Conservation (phyloP, 768 basidiomycete species). For the Pilatotrama ljubarskyi region DNA sequence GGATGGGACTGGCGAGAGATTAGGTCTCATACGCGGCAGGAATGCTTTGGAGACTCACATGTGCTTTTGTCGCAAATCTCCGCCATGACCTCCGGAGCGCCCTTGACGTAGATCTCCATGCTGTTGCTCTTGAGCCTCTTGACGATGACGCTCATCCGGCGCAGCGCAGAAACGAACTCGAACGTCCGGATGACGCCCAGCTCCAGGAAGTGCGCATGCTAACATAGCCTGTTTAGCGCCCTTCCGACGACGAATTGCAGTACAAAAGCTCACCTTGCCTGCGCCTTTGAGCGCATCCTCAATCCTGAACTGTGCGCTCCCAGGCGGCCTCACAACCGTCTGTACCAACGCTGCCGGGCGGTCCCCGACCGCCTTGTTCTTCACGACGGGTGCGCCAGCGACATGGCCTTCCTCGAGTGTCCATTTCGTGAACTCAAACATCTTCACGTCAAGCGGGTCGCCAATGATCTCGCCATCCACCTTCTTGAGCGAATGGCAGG, state of each 20-base stretch:
- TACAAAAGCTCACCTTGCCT: conserved; percentile 55
- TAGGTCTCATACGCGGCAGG: conserved; percentile 5
- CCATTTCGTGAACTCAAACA: conserved; percentile 98
- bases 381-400: conserved; percentile 70
- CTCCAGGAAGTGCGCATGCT: conserved; percentile 98
- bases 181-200: conserved; percentile 94
- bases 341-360: conserved; percentile 89
- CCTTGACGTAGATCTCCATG: conserved; percentile 99
- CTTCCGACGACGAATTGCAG: background rate
- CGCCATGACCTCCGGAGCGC: conserved; percentile 97
- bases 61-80: conserved; percentile 92
- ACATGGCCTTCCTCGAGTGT: conserved; percentile 88
- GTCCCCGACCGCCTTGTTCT: conserved; percentile 57
- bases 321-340: conserved; percentile 93
- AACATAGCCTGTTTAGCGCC: background rate
- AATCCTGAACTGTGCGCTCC: conserved; percentile 83
- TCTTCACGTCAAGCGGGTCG: conserved; percentile 94
- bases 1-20: conserved; percentile 68
- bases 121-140: conserved; percentile 90
- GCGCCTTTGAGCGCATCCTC: conserved; percentile 92
- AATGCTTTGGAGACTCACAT: conserved; percentile 54
- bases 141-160: conserved; percentile 97
- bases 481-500: conserved; percentile 93
- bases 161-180: conserved; percentile 91
- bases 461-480: conserved; percentile 88